Conservation (phyloP, 1,284 basidiomycete genomes). For the Ustilago lituana region DNA sequence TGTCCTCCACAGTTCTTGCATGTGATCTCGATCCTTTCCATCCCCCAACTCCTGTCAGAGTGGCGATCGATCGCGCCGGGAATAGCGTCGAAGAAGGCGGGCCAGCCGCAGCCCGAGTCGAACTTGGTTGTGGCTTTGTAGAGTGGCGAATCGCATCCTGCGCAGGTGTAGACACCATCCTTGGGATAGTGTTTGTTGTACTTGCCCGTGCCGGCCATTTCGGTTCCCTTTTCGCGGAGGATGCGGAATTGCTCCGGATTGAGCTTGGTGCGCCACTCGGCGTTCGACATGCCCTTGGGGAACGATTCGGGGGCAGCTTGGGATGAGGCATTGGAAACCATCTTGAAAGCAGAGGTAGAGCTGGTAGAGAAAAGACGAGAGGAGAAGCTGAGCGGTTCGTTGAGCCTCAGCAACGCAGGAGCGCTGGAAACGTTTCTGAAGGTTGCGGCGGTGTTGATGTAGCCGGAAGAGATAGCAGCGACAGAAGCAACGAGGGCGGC, state of each 20-base stretch:
- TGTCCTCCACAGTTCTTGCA: conserved; percentile 84
- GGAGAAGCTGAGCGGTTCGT: neutral
- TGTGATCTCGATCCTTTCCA: conserved; percentile 77
- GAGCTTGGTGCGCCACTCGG: conserved; percentile 86
- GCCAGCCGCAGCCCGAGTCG: conserved; percentile 93
- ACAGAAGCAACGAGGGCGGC: conserved; percentile 26
- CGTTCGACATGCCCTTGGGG: conserved; percentile 73
- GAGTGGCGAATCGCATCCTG: conserved; percentile 67
- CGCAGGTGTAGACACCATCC: conserved; percentile 75
- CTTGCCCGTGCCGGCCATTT: conserved; percentile 78
- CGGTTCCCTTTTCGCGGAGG: conserved; percentile 86
- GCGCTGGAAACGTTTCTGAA: neutral
- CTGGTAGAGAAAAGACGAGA: conserved; percentile 28
- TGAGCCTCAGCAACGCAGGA: neutral
- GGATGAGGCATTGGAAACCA: conserved; percentile 40
- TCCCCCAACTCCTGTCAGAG: conserved; percentile 69
- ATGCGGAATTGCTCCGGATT: conserved; percentile 88
- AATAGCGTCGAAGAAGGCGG: conserved; percentile 94
- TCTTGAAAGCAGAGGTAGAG: conserved; percentile 14
- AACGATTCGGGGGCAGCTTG: conserved; percentile 41
- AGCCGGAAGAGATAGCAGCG: conserved; percentile 27
- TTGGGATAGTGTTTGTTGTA: conserved; percentile 76
- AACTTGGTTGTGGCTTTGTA: conserved; percentile 84
- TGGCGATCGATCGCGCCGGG: conserved; percentile 83
- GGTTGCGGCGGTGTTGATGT: conserved; percentile 1